Evolutionary conservation across 1,284 basidiomycete genomes (phyloP).

Genomic region (Phellopilus nigrolimitatus): DNA sequence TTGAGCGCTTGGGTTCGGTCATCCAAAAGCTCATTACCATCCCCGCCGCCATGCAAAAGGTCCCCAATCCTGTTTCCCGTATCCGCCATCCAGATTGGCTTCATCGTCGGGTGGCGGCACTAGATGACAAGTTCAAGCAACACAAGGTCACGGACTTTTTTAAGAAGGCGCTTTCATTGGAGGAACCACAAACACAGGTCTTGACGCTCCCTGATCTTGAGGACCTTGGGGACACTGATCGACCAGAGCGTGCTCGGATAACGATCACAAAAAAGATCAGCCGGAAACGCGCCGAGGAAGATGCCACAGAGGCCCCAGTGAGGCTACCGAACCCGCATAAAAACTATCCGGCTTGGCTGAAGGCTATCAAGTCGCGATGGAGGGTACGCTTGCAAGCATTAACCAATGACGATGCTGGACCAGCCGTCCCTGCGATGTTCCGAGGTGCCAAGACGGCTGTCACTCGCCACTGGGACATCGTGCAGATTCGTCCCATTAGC

Average conservation of each 20-base stretch:
- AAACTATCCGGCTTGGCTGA: slow-evolving; percentile 80
- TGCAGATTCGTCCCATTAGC: slow-evolving; percentile 81
- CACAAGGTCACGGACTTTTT: slow-evolving; percentile 98
- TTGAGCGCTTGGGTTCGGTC: slow-evolving; percentile 95
- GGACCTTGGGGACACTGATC: slow-evolving; percentile 42
- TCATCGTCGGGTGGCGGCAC: slow-evolving; percentile 82
- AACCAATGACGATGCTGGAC: slow-evolving; percentile 34
- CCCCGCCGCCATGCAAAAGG: slow-evolving; percentile 97
- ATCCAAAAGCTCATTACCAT: slow-evolving; percentile 99
- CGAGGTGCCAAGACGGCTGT: slow-evolving; percentile 63
- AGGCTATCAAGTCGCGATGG: slow-evolving; percentile 81
- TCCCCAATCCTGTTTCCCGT: slow-evolving; percentile 93
- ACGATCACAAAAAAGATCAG: slow-evolving; percentile 41
- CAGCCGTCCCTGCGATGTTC: slow-evolving; percentile 75
- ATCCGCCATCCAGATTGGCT: slow-evolving; percentile 98
- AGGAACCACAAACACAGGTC: slow-evolving; percentile 29
- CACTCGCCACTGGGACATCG: slow-evolving; percentile 84
- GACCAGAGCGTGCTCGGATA: slow-evolving; percentile 38
- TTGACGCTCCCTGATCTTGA: slow-evolving; percentile 55
- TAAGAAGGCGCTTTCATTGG: slow-evolving; percentile 37
- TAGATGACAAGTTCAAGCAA: slow-evolving; percentile 96
- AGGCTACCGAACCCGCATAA: slow-evolving; percentile 53
- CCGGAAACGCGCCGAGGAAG: slow-evolving; percentile 37
- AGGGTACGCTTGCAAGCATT: slow-evolving; percentile 51
- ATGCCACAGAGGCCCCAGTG: slow-evolving; percentile 27